These are phyloP conservation scores for Neurospora sp. DNA, from an alignment of 495 filamentous ascomycete genomes.

Conservation along the genomic window DNA sequence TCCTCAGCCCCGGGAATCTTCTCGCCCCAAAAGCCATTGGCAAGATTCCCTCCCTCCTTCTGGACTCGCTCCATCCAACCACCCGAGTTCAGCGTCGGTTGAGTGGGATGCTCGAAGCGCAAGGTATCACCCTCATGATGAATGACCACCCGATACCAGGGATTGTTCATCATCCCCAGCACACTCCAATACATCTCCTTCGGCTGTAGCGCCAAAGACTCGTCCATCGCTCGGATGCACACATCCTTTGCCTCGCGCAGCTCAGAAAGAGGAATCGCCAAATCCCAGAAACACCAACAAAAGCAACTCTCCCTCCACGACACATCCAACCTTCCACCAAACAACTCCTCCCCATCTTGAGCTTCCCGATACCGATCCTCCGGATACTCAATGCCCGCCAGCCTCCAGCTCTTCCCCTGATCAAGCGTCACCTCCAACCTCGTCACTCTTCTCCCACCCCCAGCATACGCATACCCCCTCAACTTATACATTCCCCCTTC, in stretches of 20 bases:
- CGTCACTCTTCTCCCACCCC: conserved; percentile 77
- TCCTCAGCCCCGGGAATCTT: conserved; percentile 49
- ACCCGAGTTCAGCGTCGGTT: conserved; percentile 65
- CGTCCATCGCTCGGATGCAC: conserved; percentile 84
- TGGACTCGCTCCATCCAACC: conserved; percentile 98
- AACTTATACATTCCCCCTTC: conserved; percentile 46
- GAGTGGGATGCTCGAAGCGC: conserved; percentile 84
- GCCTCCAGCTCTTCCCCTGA: conserved; percentile 69
- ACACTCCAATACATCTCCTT: conserved; percentile 97
- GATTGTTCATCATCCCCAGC: conserved; percentile 98
- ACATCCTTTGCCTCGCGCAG: conserved; percentile 60
- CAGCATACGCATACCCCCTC: conserved; percentile 82
- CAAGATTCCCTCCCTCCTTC: conserved; percentile 69
- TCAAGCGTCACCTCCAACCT: conserved; percentile 81
- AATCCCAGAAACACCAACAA: conserved; percentile 92
- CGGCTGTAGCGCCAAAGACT: conserved; percentile 78
- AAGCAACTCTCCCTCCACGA: conserved; percentile 72
- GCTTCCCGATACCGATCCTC: conserved; percentile 78
- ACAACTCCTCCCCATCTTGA: conserved; percentile 52
- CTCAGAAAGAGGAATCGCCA: conserved; percentile 56
- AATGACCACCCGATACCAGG: conserved; percentile 82
- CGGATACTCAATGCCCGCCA: conserved; percentile 74
- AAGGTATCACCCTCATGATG: conserved; percentile 56
- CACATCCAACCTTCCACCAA: conserved; percentile 74
- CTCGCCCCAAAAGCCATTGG: conserved; percentile 85